Evolutionary conservation across 768 basidiomycete species (phyloP), one percentile per base, ranked within the genome.

Genomic region (Tylopilus sp.): DNA sequence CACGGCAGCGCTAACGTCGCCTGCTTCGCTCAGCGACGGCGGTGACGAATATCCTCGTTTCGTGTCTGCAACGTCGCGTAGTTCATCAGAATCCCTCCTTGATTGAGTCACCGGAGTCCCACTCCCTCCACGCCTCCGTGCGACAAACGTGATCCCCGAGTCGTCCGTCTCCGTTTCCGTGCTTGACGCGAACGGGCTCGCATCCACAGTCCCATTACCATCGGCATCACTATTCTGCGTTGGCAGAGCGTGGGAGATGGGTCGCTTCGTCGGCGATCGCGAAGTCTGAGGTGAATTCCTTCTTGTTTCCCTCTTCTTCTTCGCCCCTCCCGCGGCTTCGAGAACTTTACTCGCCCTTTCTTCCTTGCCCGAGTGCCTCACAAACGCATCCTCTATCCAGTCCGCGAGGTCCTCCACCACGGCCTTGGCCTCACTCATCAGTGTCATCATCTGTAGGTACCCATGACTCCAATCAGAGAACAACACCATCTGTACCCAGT

Each of bases 381-480:
- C 62, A 66, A 98, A 98, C 36, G 85, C 80, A 52, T 85, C 83
- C 59, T 85, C 81, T 51, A 98, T 97, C 94, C 95, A 98, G 53
- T 90, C 90, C 11, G 87, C 95, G 55, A 94, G 76, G 57, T 92
- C 88, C 56, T 83, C 78, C 58, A 95, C 85, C 21, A 86, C 88
- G 52, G 79, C 81, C 64, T 78, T 82, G 16, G 89, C 92, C 62
- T 95, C 93, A 37, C 71, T 74, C 83, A 99, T 89, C 61, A 98
- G 70, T 22, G 82, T 74, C 34, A 87, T 80, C 96, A 99, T 99
- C 75, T 97, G 96, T 62, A 96, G 78, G 74, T 93, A 98, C 33
- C 93, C 96, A 70, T 97, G 94, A 62, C 91, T 92, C 97, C 95
- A 98, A 44, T 95, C 95, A 28, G 90, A 89, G 70, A 96, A 92